phyloP scores from a whole-genome alignment of 2,329 filamentous ascomycete species.

The Tolypocladium pustulatum region DNA sequence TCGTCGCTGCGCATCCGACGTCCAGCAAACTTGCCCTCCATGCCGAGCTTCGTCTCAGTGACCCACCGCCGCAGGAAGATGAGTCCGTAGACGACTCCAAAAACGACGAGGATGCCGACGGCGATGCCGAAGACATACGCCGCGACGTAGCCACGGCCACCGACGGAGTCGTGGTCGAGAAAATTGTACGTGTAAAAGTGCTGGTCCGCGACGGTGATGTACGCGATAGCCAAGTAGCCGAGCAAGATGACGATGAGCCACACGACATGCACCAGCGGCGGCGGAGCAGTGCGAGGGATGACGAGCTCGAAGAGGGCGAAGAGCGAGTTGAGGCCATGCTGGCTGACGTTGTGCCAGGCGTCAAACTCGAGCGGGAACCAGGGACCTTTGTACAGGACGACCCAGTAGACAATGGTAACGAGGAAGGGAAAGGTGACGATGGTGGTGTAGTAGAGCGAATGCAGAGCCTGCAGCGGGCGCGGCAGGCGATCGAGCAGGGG shows the following conservation, averaged over 20 bases:
- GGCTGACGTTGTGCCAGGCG: conserved; percentile 57
- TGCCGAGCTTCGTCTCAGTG: conserved; percentile 34
- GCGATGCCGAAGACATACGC: conserved; percentile 54
- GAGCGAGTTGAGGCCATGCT: conserved; percentile 63
- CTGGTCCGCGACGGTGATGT: conserved; percentile 58
- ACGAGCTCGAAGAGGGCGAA: conserved; percentile 70
- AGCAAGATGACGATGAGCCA: conserved; percentile 61
- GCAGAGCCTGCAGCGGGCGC: conserved; percentile 51
- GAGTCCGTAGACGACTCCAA: conserved; percentile 36
- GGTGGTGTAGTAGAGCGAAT: conserved; percentile 54
- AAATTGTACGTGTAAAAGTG: conserved; percentile 71
- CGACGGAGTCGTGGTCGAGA: conserved; percentile 52
- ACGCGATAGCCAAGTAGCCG: conserved; percentile 64
- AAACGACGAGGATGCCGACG: conserved; percentile 40
- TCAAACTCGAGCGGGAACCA: conserved; percentile 43
- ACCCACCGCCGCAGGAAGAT: conserved; percentile 40
- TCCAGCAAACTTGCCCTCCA: conserved; percentile 29
- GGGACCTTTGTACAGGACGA: conserved; percentile 37
- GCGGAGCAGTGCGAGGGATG: conserved; percentile 52
- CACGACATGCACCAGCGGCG: conserved; percentile 51
- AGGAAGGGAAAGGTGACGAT: conserved; percentile 55
- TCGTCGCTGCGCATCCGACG: conserved; percentile 12
- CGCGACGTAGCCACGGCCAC: conserved; percentile 38
- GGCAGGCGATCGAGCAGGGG: conserved; percentile 51
- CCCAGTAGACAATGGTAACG: conserved; percentile 65